A percentile compares a stretch with the other conserved stretches of the same genome.
phyloP scores from a whole-genome alignment of 441 rosid species.

The Pelargonium fulgidum region DNA sequence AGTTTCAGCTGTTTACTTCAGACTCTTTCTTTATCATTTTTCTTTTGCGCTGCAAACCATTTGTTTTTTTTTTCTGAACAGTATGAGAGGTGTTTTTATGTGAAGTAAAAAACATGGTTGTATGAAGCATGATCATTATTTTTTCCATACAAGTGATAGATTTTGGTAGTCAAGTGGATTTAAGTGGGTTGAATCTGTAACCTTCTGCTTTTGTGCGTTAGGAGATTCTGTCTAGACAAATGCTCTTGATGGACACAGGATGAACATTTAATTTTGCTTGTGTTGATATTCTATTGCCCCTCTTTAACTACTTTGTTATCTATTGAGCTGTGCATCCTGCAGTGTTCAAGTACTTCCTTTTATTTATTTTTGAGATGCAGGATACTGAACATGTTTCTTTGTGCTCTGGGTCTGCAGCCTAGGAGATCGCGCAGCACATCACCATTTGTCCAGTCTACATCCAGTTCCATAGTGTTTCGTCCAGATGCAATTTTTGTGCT shows the following conservation, averaged over 20 bases:
- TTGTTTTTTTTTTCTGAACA: background rate
- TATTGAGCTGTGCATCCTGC: background rate
- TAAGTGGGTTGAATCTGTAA: slow-evolving; percentile 1
- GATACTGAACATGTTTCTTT: slow-evolving; percentile 14
- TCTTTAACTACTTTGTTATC: slow-evolving; percentile 6
- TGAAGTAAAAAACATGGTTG: slow-evolving; percentile 4
- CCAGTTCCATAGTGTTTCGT: slow-evolving; percentile 53
- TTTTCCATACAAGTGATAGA: background rate
- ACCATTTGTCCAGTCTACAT: slow-evolving; percentile 35
- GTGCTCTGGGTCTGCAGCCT: slow-evolving; percentile 43
- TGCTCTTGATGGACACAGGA: background rate
- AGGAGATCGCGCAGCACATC: slow-evolving; percentile 56
- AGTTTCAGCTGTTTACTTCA: background rate
- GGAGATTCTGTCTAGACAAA: background rate
- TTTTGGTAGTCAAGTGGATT: slow-evolving; percentile 4
- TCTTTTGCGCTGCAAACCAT: background rate
- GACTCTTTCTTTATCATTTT: background rate
- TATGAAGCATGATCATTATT: background rate
- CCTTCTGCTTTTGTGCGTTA: background rate
- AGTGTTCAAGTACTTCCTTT: background rate
- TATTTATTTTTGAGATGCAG: slow-evolving; percentile 11
- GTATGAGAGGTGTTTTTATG: background rate
- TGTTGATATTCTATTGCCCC: background rate
- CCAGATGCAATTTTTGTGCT: slow-evolving; percentile 58
- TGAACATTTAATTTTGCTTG: background rate